Conservation (phyloP, 257 asterid species). For the Nicotiana otophora region DNA sequence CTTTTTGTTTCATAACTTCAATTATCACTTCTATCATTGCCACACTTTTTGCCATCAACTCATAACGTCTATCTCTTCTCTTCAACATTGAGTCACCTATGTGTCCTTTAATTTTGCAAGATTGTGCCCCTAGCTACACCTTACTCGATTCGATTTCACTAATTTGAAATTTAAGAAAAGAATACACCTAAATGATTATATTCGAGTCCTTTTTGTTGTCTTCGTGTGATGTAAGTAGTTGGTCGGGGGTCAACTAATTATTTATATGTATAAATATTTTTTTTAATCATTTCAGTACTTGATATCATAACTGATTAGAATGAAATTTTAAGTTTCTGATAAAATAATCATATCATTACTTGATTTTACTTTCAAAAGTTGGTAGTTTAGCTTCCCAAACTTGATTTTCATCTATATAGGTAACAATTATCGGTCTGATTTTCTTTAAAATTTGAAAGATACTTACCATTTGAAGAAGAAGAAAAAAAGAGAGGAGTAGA, state of each 20-base stretch:
- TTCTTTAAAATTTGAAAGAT: background rate
- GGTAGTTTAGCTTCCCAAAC: background rate
- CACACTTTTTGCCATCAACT: background rate
- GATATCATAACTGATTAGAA: background rate
- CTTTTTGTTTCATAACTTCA: background rate
- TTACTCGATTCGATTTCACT: background rate
- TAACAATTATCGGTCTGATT: no score
- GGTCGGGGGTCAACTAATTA: background rate
- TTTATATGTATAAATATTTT: no score
- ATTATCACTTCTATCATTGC: background rate
- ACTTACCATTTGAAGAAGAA: background rate
- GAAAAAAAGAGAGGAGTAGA: no score
- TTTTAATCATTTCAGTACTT: background rate
- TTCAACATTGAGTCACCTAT: background rate
- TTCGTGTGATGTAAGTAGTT: background rate
- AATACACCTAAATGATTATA: background rate
- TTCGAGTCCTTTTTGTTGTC: background rate
- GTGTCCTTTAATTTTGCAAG: background rate
- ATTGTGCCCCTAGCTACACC: background rate
- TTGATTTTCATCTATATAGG: background rate
- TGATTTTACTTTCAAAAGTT: background rate
- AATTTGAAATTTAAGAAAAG: no score
- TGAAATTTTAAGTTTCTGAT: background rate
- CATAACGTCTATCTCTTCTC: background rate
- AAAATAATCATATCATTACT: background rate